These are phyloP conservation scores for Arthrinium phaeospermum DNA, from an alignment of 2,329 filamentous ascomycete species.

Conservation along the genomic window DNA sequence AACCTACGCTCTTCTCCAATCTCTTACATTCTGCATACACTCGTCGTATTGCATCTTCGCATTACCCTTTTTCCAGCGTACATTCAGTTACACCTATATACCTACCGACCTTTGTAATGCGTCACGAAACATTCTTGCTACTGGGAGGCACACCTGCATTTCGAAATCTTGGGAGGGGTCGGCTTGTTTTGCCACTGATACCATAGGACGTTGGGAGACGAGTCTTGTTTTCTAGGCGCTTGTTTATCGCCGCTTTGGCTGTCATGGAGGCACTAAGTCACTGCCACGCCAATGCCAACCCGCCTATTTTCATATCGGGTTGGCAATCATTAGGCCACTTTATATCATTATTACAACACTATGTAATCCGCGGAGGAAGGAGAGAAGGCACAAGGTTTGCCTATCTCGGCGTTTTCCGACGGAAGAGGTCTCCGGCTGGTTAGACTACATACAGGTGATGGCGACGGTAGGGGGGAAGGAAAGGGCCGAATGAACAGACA, in stretches of 20 bases:
- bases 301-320: not conserved
- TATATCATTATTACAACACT: slow-evolving; percentile 2
- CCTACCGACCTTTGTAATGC: slow-evolving; percentile 25
- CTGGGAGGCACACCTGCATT: slow-evolving; percentile 19
- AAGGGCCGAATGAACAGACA: not conserved
- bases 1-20: not conserved
- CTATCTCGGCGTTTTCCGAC: not conserved
- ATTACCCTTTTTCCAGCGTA: slow-evolving; percentile 17
- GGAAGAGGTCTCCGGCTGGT: not conserved
- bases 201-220: slow-evolving; percentile 5
- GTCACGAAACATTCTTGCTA: slow-evolving; percentile 19
- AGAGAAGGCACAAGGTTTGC: not conserved
- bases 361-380: not conserved
- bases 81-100: slow-evolving; percentile 20
- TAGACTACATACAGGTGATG: not conserved
- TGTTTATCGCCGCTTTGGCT: not conserved
- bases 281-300: not conserved
- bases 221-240: slow-evolving; percentile 5
- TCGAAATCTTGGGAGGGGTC: not conserved
- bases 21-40: slow-evolving; percentile 17
- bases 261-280: not conserved
- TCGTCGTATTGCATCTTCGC: slow-evolving; percentile 22
- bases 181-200: slow-evolving; percentile 14
- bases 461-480: not conserved
- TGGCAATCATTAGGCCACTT: not conserved